Conservation (phyloP, 192 early-diverging fungal genomes). For the Cetraspora pellucida region DNA sequence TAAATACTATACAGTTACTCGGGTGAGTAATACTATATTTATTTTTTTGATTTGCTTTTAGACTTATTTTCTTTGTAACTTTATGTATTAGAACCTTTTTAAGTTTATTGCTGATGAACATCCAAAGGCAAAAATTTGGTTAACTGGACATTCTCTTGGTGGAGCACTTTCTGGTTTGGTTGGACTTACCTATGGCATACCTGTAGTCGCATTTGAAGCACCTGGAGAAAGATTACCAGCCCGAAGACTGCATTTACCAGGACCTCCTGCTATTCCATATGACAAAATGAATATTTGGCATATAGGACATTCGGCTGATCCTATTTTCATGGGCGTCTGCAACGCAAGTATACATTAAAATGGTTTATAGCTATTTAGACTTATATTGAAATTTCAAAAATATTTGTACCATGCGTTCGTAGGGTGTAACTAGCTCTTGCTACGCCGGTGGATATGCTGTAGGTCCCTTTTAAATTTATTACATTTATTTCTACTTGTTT, state of each 20-base stretch:
- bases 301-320: slow-evolving; percentile 88
- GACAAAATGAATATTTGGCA: slow-evolving; percentile 84
- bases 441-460: slow-evolving; percentile 46
- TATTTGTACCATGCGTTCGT: not conserved
- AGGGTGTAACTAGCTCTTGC: slow-evolving; percentile 40
- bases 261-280: slow-evolving; percentile 56
- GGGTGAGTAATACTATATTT: slow-evolving; percentile 40
- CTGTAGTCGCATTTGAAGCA: slow-evolving; percentile 79
- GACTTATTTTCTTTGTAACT: slow-evolving; percentile 41
- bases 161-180: slow-evolving; percentile 74
- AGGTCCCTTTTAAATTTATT: slow-evolving; percentile 12
- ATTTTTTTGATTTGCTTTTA: slow-evolving; percentile 32
- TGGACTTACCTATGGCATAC: slow-evolving; percentile 82
- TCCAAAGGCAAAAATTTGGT: slow-evolving; percentile 70
- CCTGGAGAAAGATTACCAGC: slow-evolving; percentile 85
- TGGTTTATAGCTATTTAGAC: too few relatives aligned
- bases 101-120: slow-evolving; percentile 66
- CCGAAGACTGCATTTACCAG: slow-evolving; percentile 74
- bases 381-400: slow-evolving; percentile 6
- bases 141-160: slow-evolving; percentile 89
- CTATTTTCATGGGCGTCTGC: slow-evolving; percentile 88
- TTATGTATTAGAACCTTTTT: slow-evolving; percentile 60
- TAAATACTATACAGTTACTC: slow-evolving; percentile 69
- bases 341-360: slow-evolving; percentile 38
- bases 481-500: not conserved